Conservation (phyloP, 306 rosid species). For the Begonia peltatifolia region DNA sequence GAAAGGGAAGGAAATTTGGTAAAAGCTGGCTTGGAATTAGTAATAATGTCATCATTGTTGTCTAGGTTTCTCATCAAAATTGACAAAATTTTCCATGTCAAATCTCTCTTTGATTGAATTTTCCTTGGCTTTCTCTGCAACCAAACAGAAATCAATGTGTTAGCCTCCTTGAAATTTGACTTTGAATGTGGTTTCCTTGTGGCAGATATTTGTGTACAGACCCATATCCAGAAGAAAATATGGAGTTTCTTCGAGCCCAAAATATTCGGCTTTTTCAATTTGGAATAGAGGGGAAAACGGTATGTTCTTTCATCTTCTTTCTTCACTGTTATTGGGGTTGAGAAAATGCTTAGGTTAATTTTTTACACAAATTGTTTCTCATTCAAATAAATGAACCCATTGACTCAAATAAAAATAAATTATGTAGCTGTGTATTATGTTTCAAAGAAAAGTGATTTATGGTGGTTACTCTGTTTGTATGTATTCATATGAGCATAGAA, state of each 20-base stretch:
- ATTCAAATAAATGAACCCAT: too few relatives aligned
- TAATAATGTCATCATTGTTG: too few relatives aligned
- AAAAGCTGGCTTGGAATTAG: too few relatives aligned
- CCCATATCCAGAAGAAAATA: constrained; percentile 71
- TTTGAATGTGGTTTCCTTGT: constrained; percentile 5
- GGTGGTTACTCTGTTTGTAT: too few relatives aligned
- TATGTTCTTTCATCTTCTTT: constrained; percentile 10
- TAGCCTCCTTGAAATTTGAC: neutral
- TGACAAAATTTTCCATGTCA: too few relatives aligned
- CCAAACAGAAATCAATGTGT: neutral
- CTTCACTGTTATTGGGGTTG: neutral
- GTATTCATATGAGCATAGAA: too few relatives aligned
- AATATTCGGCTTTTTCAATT: constrained; percentile 69
- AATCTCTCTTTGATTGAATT: neutral
- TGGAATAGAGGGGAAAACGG: constrained; percentile 91
- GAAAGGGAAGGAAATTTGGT: too few relatives aligned
- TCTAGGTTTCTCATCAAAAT: too few relatives aligned
- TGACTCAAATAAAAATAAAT: too few relatives aligned
- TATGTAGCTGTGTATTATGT: too few relatives aligned
- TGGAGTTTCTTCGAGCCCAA: constrained; percentile 53
- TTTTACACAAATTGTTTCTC: too few relatives aligned
- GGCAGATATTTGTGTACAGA: constrained; percentile 87
- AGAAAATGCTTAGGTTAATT: neutral
- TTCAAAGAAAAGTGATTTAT: too few relatives aligned
- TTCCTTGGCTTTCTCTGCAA: neutral